These are phyloP conservation scores for Trypanosoma vivax DNA, from an alignment of 208 protist genomes.

Conservation along the genomic window DNA sequence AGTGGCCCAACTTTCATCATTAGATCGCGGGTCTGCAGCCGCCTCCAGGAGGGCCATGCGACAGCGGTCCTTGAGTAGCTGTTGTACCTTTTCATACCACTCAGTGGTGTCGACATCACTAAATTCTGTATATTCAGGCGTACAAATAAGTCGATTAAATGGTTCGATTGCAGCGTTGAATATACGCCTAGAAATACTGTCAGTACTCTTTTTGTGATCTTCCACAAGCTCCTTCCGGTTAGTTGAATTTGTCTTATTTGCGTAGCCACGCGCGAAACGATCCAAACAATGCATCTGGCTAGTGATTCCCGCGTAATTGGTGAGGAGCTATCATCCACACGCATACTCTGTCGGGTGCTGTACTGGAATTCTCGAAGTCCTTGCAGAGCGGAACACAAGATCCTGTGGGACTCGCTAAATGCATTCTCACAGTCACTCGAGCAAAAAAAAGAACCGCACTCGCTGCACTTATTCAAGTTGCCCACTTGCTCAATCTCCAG, in stretches of 20 bases:
- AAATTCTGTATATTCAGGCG: constrained; percentile 39
- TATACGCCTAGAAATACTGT: constrained; percentile 42
- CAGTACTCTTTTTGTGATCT: constrained; percentile 14
- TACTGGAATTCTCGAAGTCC: constrained; percentile 29
- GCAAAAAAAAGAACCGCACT: constrained; percentile 60
- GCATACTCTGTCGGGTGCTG: too few species aligned
- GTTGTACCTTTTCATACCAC: constrained; percentile 32
- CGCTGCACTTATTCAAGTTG: constrained; percentile 21
- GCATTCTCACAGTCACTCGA: constrained; percentile 32
- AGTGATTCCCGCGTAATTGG: constrained; percentile 58
- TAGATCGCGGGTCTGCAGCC: background rate
- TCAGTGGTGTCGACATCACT: constrained; percentile 26
- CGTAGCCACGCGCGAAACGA: constrained; percentile 36
- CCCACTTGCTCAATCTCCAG: background rate
- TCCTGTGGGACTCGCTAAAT: constrained; percentile 24
- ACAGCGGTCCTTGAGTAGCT: constrained; percentile 24
- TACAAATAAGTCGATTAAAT: constrained; percentile 69
- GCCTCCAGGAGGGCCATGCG: constrained; percentile 14
- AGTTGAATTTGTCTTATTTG: constrained; percentile 38
- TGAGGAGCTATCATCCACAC: background rate
- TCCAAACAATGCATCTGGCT: constrained; percentile 55
- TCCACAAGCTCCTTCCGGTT: constrained; percentile 33
- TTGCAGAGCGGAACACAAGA: constrained; percentile 43
- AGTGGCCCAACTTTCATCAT: constrained; percentile 24
- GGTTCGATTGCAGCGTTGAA: constrained; percentile 47